A percentile compares a stretch with the other conserved stretches of the same genome.
These are phyloP conservation scores for Jaltomata sinuosa DNA, from an alignment of 257 asterid species.

Conservation along the genomic window DNA sequence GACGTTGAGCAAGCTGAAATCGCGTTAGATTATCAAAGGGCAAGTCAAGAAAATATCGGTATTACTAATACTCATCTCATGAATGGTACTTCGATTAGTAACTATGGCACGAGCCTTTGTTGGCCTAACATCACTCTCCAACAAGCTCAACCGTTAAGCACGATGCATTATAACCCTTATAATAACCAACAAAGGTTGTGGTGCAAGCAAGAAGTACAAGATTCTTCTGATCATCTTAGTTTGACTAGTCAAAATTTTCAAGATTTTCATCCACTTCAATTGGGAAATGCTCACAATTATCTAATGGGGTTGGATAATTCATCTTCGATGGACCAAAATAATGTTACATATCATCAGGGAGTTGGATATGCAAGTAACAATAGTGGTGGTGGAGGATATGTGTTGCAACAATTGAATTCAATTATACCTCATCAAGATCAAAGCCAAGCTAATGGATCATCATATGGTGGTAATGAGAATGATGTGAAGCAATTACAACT, in stretches of 20 bases:
- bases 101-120: conserved; percentile 14
- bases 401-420: conserved; percentile 27
- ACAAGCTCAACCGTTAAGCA: conserved; percentile 30
- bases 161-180: conserved; percentile 29
- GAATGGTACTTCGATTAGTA: conserved; percentile 15
- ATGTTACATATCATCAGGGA: conserved; percentile 7
- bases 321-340: conserved; percentile 22
- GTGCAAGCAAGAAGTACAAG: conserved; percentile 58
- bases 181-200: conserved; percentile 40
- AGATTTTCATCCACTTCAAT: conserved; percentile 33
- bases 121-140: conserved; percentile 63
- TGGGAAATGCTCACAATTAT: conserved; percentile 32
- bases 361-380: conserved; percentile 9
- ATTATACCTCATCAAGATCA: conserved; percentile 8
- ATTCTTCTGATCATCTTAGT: not conserved
- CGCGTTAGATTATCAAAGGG: conserved; percentile 34
- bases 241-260: conserved; percentile 15
- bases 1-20: conserved; percentile 56
- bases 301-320: conserved; percentile 40
- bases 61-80: conserved; percentile 19
- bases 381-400: not conserved
- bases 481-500: conserved; percentile 10
- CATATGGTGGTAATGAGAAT: conserved; percentile 2
- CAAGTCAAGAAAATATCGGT: conserved; percentile 17
- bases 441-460: conserved; percentile 14